Percentiles rank a stretch among this genome's conserved stretches.
phyloP scores from a whole-genome alignment of 768 basidiomycete genomes.

The Leccinum obscurum region DNA sequence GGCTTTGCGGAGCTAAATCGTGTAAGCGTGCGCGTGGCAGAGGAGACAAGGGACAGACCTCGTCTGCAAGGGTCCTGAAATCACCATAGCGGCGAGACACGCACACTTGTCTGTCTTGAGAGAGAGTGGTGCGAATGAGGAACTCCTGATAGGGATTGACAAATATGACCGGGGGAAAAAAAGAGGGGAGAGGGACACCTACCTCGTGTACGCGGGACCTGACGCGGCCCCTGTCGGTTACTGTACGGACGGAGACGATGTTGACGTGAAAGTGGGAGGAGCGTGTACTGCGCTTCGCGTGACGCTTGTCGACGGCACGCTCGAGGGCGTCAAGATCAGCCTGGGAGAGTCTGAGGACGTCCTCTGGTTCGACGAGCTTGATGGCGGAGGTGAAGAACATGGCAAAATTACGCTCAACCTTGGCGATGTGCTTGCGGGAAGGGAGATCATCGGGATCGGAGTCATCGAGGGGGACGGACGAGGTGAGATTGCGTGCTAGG shows the following conservation, averaged over 20 bases:
- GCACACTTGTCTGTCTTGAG: constrained; percentile 70
- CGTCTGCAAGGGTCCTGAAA: constrained; percentile 83
- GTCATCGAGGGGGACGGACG: constrained; percentile 60
- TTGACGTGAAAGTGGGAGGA: constrained; percentile 84
- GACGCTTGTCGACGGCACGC: constrained; percentile 61
- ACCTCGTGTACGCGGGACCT: constrained; percentile 88
- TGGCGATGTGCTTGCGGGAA: constrained; percentile 67
- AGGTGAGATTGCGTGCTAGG: constrained; percentile 74
- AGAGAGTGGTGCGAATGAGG: constrained; percentile 83
- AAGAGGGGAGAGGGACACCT: constrained; percentile 27
- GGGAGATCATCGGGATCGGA: constrained; percentile 57
- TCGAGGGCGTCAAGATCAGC: constrained; percentile 81
- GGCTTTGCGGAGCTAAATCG: constrained; percentile 72
- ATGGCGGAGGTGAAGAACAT: constrained; percentile 81
- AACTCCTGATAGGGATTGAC: constrained; percentile 68
- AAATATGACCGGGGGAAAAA: background rate
- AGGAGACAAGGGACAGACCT: constrained; percentile 48
- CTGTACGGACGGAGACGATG: constrained; percentile 81
- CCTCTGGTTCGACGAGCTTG: constrained; percentile 81
- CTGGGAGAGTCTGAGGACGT: constrained; percentile 88
- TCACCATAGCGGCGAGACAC: constrained; percentile 95
- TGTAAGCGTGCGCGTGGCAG: constrained; percentile 12
- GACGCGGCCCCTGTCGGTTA: constrained; percentile 82
- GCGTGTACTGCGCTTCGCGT: constrained; percentile 45
- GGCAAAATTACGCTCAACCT: constrained; percentile 81